Conservation (phyloP, 148 eudicot species). For the Persicaria tinctoria region DNA sequence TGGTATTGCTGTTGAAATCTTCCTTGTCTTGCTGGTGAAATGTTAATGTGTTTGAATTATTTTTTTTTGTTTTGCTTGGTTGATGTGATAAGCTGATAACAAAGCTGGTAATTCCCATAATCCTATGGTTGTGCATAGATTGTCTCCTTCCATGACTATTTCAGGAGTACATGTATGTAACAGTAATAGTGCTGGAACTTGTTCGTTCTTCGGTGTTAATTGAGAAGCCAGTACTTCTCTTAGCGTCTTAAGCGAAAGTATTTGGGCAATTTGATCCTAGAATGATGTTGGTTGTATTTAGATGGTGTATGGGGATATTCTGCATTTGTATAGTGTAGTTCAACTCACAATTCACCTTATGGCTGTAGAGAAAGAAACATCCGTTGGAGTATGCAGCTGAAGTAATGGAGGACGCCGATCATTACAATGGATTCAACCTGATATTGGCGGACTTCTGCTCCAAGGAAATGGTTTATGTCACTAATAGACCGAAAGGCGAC, state of each 20-base stretch:
- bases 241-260: neutral
- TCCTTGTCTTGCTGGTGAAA: neutral
- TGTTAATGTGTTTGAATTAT: neutral
- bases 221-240: neutral
- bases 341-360: neutral
- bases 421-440: constrained; percentile 73
- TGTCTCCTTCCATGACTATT: neutral
- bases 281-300: neutral
- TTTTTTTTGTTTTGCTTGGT: neutral
- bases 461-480: constrained; percentile 61
- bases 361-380: constrained; percentile 46
- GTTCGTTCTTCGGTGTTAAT: neutral
- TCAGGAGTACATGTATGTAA: too few species aligned
- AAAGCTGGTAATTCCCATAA: neutral
- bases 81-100: neutral
- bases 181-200: neutral
- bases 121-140: neutral
- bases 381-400: constrained; percentile 66
- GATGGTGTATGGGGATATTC: neutral
- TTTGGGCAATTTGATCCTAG: neutral
- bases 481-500: constrained; percentile 60
- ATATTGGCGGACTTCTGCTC: constrained; percentile 50
- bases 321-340: neutral
- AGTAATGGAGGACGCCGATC: constrained; percentile 42
- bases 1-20: neutral